These are phyloP conservation scores for Gleditsia sinensis DNA, from an alignment of 306 rosid genomes.

Conservation along the genomic window DNA sequence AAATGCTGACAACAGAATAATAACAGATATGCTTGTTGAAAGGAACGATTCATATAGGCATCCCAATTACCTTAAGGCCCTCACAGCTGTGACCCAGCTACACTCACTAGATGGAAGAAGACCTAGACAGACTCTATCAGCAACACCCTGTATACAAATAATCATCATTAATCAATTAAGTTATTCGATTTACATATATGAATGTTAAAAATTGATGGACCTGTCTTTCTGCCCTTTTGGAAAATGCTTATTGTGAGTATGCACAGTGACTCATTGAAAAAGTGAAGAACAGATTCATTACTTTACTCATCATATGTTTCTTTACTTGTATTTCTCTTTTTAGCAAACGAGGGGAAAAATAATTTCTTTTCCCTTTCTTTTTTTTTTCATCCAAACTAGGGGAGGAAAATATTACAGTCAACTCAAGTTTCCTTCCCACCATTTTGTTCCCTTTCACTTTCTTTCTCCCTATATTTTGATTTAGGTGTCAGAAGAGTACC, in stretches of 20 bases:
- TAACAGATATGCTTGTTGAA: background rate
- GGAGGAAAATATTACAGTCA: background rate
- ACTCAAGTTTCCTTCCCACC: constrained; percentile 1
- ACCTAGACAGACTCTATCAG: constrained; percentile 94
- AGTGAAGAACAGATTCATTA: constrained; percentile 2
- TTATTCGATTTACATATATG: background rate
- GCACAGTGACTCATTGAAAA: constrained; percentile 7
- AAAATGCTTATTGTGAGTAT: constrained; percentile 1
- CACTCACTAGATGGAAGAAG: constrained; percentile 88
- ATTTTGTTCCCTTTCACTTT: constrained; percentile 11
- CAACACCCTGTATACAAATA: constrained; percentile 61
- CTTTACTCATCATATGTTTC: constrained; percentile 4
- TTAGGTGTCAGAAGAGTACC: background rate
- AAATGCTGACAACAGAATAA: constrained; percentile 20
- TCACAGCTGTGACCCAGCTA: constrained; percentile 87
- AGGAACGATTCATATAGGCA: background rate
- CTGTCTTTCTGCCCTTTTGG: background rate
- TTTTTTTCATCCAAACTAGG: constrained; percentile 17
- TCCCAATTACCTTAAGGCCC: constrained; percentile 72
- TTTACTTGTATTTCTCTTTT: background rate
- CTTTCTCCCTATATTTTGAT: background rate
- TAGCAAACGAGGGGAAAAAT: constrained; percentile 6
- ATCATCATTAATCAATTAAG: constrained; percentile 13
- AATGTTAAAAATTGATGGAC: background rate
- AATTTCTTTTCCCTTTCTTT: constrained; percentile 1